These are phyloP conservation scores for Pecoramyces ruminantium DNA, from an alignment of 192 early-diverging fungal genomes.

Conservation along the genomic window DNA sequence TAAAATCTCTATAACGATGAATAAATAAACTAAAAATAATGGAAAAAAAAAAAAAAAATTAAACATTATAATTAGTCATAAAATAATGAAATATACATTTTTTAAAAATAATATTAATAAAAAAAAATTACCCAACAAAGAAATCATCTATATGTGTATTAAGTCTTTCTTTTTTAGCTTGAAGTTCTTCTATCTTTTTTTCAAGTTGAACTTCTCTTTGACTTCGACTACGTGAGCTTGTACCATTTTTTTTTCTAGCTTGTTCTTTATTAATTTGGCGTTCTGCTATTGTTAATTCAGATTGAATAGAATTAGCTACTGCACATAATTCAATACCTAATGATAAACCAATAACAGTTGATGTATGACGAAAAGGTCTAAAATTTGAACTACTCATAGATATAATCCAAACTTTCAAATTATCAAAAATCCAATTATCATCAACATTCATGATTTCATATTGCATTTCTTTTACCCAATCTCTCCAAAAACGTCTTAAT, in stretches of 20 bases:
- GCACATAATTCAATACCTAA: constrained; percentile 49
- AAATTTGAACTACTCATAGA: constrained; percentile 46
- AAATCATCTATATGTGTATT: constrained; percentile 47
- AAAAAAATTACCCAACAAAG: constrained; percentile 45
- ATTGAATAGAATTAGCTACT: constrained; percentile 33
- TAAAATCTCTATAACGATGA: constrained; percentile 76
- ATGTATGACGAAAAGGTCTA: constrained; percentile 80
- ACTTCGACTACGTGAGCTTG: neutral
- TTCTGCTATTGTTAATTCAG: constrained; percentile 42
- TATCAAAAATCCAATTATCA: constrained; percentile 13
- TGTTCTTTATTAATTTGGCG: constrained; percentile 41
- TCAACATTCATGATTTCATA: constrained; percentile 29
- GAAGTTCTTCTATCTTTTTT: constrained; percentile 19
- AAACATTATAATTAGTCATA: neutral
- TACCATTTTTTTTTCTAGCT: constrained; percentile 6
- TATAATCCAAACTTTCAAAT: constrained; percentile 15
- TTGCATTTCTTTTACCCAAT: constrained; percentile 10
- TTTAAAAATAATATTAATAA: neutral
- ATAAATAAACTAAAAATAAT: constrained; percentile 46
- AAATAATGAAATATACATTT: neutral
- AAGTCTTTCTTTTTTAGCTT: constrained; percentile 33
- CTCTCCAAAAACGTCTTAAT: constrained; percentile 46
- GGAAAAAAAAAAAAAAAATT: neutral
- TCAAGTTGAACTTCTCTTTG: constrained; percentile 9
- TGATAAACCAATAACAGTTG: constrained; percentile 50